Base-by-base conservation (phyloP, 2,329 filamentous ascomycete genomes). In the Dactylellina drechsleri region DNA sequence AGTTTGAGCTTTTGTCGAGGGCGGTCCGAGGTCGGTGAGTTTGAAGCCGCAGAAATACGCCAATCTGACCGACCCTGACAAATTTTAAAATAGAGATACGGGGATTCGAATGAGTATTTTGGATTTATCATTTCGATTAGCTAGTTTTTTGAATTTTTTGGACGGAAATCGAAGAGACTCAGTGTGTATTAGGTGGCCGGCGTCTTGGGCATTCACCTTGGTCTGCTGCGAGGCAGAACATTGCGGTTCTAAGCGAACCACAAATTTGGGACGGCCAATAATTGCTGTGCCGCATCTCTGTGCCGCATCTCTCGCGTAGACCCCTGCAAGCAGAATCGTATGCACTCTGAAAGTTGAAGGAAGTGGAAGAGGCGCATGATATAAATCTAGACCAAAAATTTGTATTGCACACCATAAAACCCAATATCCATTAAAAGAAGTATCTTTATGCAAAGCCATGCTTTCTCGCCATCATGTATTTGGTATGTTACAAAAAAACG, bases 221-320 rank as follows among this genome's bases (percentile, higher is more conserved):
- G 53, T n/a, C n/a, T 60, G 47, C 49, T 50, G 57, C 62, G 58
- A 50, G 16, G 31, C 50, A 45, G 61, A 61, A 56, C 49, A 52
- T 73, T 74, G 56, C 59, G 64, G 57, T 54, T 64, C 45, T 75
- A 75, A 68, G 64, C 71, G 71, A 75, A 68, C 71, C 58, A 47
- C 52, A 75, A 50, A 36, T 16, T 49, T 74, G 70, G 62, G 50
- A 62, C 18, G 20, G 54, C 10, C 62, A 67, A 74, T 74, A 36
- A 36, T 41, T 41, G 41, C 41, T 4, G 16, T 53, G 62, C 70
- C 58, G 62, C 62, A 67, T 67, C 59, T 15, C 31, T 18, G 13
- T 49, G 71, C 71, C 71, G 71, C 71, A 68, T 41, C 20, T 47
- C 26, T 56, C 23, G 28, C 31, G 57, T 64, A 31, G 50, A 62